Evolutionary conservation across 371 early-diverging fungal species (phyloP), one percentile per base, ranked within the genome.

Genomic region (Cokeromyces recurvatus): DNA sequence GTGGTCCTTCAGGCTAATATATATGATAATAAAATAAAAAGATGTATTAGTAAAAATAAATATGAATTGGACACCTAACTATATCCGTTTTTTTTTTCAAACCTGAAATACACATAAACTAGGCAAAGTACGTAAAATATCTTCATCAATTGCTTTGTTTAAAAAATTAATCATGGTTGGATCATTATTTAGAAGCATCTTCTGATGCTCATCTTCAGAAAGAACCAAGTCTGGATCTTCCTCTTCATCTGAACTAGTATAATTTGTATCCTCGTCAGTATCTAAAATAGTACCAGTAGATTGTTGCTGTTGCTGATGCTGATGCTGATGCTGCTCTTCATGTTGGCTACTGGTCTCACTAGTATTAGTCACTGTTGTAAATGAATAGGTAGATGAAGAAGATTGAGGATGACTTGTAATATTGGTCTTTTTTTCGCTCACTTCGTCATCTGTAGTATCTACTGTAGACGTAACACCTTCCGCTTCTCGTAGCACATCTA

Each of bases 21-120:
- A 15, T 20, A 20, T 27, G 19, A 27, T 12, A 29, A 45, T 11
- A 20, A 20, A 42, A 20, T 15, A 14, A 31, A 41, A 31, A 43
- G 20, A 31, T 12, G 19, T 4, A 17, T 38, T 12, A 46, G n/a
- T 32, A n/a, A 3, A 17, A 39, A 2, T 11, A 16, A 11, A 44
- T 8, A 23, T 9, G 2, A 24, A 39, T 32, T 17, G 19, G 4
- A 31, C 15, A 27, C n/a, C n/a, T n/a, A n/a, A n/a, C n/a, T n/a
- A n/a, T n/a, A n/a, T n/a, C n/a, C n/a, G 20, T 32, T 39, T 43
- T 67, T 27, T 27, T 27, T 11, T 5, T 7, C 7, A 27, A 7
- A 74, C 74, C 62, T 74, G 75, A 41, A 74, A 74, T 2, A 74
- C 75, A 44, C 71, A 70, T 9, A 74, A 36, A 43, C 75, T 71